Base-by-base conservation (phyloP, 345 rosid genomes). In the Hibiscus trionum region DNA sequence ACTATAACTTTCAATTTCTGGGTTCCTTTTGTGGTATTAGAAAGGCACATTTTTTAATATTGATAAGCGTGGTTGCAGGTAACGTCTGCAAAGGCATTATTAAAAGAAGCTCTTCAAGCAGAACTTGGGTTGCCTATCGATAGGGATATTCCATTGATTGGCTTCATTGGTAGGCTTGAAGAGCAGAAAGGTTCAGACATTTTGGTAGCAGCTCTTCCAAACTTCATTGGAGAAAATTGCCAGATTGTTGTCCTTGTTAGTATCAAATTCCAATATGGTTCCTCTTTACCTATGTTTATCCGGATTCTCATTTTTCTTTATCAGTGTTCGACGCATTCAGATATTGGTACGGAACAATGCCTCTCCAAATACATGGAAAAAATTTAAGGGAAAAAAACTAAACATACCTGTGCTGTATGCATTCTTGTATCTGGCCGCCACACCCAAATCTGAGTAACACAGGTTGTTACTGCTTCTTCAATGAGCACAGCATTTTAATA, bases 121-220 rank as follows among this genome's bases (percentile, higher is more conserved):
- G 87, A 85, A 76, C 86, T 86, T n/a, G 99, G 99, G 14, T 83
- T 95, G 79, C 96, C 97, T 26, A 84, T 89, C 8, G 90, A 90
- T 77, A 92, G 81, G 69, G 83, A 89, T 71, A 82, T 90, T 67
- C 97, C 99, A n/a, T 70, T 95, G 72, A 86, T 95, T 9, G 99
- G 97, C 31, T 95, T 92, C 84, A 92, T 95, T 67, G 99, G 97
- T 74, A 85, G 99, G 81, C 78, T 92, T 29, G 99, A 95, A 75
- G 99, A 95, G 83, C 99, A 92, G 78, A 92, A 95, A 78, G 99
- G 99, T 57, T 95, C 99, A 42, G 99, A 95, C 73, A 92, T 90
- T 78, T 81, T 95, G 33, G 92, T 82, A 11, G 90, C 79, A 77
- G 93, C 97, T 52, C 82, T 90, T 78, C 86, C 92, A 12, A 69